Percentiles rank a stretch among this genome's conserved stretches.
Conservation (phyloP, 139 green algal genomes). For the Chlamydomonas sphaeroides region DNA sequence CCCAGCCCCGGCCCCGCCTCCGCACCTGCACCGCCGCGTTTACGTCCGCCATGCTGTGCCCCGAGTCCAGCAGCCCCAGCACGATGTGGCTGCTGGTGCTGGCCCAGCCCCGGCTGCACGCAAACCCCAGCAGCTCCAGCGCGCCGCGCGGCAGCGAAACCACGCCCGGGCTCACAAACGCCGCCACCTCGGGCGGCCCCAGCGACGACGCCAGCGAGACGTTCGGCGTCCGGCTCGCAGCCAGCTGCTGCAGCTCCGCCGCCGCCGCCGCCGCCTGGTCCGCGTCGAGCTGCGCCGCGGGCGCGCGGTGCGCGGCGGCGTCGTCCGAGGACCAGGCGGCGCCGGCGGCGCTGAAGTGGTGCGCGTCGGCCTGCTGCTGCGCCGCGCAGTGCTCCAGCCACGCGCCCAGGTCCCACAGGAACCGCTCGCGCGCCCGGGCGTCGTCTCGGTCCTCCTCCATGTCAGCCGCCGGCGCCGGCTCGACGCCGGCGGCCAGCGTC, state of each 20-base stretch:
- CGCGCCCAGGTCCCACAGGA: constrained; percentile 25
- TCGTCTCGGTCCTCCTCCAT: constrained; percentile 4
- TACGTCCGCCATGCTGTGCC: not conserved
- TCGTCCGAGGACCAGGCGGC: not conserved
- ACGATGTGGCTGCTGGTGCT: constrained; percentile 14
- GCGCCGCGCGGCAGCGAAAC: not conserved
- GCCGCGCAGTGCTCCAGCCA: constrained; percentile 12
- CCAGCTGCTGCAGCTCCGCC: not conserved
- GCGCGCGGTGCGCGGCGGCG: too few relatives aligned
- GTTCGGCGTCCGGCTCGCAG: too few relatives aligned
- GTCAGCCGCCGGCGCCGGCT: not conserved
- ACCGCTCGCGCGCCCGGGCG: constrained; percentile 22
- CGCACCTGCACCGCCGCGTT: constrained; percentile 28
- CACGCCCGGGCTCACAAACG: not conserved
- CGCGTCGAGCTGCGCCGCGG: too few relatives aligned
- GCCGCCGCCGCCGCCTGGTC: too few relatives aligned
- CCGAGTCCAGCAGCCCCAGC: constrained; percentile 24
- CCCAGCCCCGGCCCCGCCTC: too few relatives aligned
- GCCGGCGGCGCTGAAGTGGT: not conserved
- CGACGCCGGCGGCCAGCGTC: too few relatives aligned
- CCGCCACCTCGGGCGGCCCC: not conserved
- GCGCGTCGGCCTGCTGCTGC: too few relatives aligned
- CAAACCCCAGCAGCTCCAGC: constrained; percentile 31
- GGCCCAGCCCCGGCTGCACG: constrained; percentile 25
- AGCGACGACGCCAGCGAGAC: too few relatives aligned